These are phyloP conservation scores for Gentiana macrophylla DNA, from an alignment of 257 asterid species.

Conservation along the genomic window DNA sequence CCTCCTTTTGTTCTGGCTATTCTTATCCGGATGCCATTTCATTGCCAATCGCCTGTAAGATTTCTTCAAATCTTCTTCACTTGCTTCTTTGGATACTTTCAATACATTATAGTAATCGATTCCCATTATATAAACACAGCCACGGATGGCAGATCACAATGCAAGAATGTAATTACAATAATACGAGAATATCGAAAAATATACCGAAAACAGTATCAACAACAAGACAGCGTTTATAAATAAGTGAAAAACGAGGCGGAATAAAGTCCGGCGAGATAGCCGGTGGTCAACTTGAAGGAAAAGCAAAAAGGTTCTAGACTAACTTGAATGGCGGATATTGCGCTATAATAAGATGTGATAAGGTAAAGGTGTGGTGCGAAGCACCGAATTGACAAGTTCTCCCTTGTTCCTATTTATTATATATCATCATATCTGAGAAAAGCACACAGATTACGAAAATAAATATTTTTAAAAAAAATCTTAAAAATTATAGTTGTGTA, in stretches of 20 bases:
- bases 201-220: slow-evolving; percentile 1
- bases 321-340: slow-evolving; percentile 26
- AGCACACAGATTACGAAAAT: no score
- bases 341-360: slow-evolving; percentile 16
- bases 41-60: slow-evolving; percentile 81
- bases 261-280: slow-evolving; percentile 21
- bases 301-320: slow-evolving; percentile 14
- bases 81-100: slow-evolving; percentile 51
- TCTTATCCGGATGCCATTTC: slow-evolving; percentile 99
- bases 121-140: slow-evolving; percentile 30
- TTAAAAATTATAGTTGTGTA: no score
- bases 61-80: slow-evolving; percentile 77
- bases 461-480: no score
- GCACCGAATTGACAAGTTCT: no score
- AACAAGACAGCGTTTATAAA: not conserved
- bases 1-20: slow-evolving; percentile 56
- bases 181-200: slow-evolving; percentile 3
- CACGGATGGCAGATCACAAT: not conserved
- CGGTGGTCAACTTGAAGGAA: slow-evolving; percentile 23
- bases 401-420: no score
- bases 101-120: slow-evolving; percentile 71
- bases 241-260: not conserved
- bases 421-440: no score
- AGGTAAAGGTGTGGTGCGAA: no score
- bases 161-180: slow-evolving; percentile 2